These are phyloP conservation scores for Naganishia friedmannii DNA, from an alignment of 768 basidiomycete species.

Conservation along the genomic window DNA sequence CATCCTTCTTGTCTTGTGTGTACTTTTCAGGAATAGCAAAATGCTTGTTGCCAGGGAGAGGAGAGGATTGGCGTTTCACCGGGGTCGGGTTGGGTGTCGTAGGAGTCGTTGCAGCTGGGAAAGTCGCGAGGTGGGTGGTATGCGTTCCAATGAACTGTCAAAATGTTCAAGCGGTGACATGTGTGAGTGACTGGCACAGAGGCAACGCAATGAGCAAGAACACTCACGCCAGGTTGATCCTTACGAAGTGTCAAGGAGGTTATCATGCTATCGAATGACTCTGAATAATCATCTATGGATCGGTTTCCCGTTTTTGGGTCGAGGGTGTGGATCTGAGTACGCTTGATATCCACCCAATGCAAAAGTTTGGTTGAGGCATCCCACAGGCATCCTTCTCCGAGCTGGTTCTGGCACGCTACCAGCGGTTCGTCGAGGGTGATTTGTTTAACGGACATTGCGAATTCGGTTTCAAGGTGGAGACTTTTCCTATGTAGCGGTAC, in stretches of 20 bases:
- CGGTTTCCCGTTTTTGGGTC: conserved; percentile 41
- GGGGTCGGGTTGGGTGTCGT: conserved; percentile 23
- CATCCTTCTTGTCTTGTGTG: conserved; percentile 25
- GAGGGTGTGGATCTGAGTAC: conserved; percentile 43
- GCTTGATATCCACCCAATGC: conserved; percentile 48
- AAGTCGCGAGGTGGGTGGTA: conserved; percentile 37
- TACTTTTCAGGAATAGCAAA: conserved; percentile 32
- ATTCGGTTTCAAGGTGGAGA: too few relatives aligned
- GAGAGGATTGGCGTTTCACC: conserved; percentile 29
- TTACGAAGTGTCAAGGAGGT: conserved; percentile 36
- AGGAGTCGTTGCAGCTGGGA: conserved; percentile 39
- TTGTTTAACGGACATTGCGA: conserved; percentile 22
- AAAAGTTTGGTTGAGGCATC: conserved; percentile 42
- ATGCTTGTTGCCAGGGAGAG: conserved; percentile 33
- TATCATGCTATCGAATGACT: conserved; percentile 31
- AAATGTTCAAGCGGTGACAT: too few relatives aligned
- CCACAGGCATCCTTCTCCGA: conserved; percentile 50
- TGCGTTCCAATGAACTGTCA: conserved; percentile 42
- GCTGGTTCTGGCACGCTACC: conserved; percentile 39
- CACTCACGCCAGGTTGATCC: conserved; percentile 29
- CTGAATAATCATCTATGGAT: conserved; percentile 42
- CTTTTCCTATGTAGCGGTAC: too few relatives aligned
- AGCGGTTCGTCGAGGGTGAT: conserved; percentile 40
- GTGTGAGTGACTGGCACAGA: not conserved
- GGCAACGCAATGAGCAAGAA: not conserved